phyloP scores from a whole-genome alignment of 2,329 filamentous ascomycete genomes.

The Pyrenochaeta sp. region DNA sequence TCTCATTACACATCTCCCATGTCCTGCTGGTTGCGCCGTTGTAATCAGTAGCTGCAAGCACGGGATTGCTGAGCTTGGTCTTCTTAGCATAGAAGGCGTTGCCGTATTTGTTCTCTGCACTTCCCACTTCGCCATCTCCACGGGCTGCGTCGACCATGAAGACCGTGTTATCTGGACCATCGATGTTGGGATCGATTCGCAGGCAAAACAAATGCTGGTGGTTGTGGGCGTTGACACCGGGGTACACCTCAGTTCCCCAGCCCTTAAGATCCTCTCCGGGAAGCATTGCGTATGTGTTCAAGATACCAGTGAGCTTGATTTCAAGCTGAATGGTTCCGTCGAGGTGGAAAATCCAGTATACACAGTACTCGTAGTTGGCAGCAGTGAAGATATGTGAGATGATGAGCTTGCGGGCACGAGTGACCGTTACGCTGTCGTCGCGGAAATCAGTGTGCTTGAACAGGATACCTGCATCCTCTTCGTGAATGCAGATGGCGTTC shows the following conservation, averaged over 20 bases:
- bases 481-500: slow-evolving; percentile 94
- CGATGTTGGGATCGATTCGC: slow-evolving; percentile 84
- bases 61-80: slow-evolving; percentile 77
- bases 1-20: slow-evolving; percentile 90
- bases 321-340: slow-evolving; percentile 92
- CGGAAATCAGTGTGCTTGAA: slow-evolving; percentile 97
- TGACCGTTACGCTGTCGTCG: slow-evolving; percentile 86
- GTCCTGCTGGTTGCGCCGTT: slow-evolving; percentile 79
- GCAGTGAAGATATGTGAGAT: slow-evolving; percentile 94
- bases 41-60: slow-evolving; percentile 78
- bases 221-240: slow-evolving; percentile 92
- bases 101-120: slow-evolving; percentile 82
- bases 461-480: slow-evolving; percentile 88
- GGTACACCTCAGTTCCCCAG: slow-evolving; percentile 92
- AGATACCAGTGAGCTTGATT: slow-evolving; percentile 86
- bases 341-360: slow-evolving; percentile 90
- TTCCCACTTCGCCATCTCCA: slow-evolving; percentile 77
- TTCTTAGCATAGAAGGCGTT: slow-evolving; percentile 89
- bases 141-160: slow-evolving; percentile 80
- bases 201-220: slow-evolving; percentile 96
- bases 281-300: slow-evolving; percentile 88
- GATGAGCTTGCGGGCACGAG: slow-evolving; percentile 83
- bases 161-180: slow-evolving; percentile 83
- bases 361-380: slow-evolving; percentile 92
- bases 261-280: slow-evolving; percentile 81